Conservation (phyloP, 495 filamentous ascomycete species). For the Daldinia grandis region DNA sequence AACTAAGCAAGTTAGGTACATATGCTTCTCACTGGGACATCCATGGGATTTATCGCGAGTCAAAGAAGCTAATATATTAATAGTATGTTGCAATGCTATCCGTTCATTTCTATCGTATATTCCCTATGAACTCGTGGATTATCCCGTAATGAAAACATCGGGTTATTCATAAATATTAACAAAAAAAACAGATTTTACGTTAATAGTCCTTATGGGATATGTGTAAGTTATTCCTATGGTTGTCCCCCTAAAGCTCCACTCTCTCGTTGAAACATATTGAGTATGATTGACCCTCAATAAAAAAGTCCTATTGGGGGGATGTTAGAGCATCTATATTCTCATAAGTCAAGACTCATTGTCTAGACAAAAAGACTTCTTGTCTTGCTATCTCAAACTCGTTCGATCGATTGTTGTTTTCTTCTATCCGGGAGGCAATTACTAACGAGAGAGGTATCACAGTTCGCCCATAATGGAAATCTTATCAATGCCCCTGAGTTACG, state of each 20-base stretch:
- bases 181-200: conserved; percentile 68
- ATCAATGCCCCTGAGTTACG: conserved; percentile 89
- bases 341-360: not conserved
- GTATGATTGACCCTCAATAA: not conserved
- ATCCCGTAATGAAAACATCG: not conserved
- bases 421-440: not conserved
- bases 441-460: not conserved
- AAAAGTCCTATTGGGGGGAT: not conserved
- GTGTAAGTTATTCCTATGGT: conserved; percentile 16
- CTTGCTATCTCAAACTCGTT: not conserved
- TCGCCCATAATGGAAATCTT: conserved; percentile 83
- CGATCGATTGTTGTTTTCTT: not conserved
- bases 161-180: not conserved
- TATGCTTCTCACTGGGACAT: not conserved
- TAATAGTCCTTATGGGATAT: conserved; percentile 79
- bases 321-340: not conserved
- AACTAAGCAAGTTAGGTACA: not conserved
- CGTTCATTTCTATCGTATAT: not conserved
- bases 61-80: not conserved
- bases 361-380: not conserved
- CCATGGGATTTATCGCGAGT: not conserved
- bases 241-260: not conserved
- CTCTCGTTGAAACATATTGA: not conserved
- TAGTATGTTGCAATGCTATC: not conserved
- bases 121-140: not conserved